phyloP scores from a whole-genome alignment of 371 early-diverging fungal genomes.

The Lichtheimia ramosa region DNA sequence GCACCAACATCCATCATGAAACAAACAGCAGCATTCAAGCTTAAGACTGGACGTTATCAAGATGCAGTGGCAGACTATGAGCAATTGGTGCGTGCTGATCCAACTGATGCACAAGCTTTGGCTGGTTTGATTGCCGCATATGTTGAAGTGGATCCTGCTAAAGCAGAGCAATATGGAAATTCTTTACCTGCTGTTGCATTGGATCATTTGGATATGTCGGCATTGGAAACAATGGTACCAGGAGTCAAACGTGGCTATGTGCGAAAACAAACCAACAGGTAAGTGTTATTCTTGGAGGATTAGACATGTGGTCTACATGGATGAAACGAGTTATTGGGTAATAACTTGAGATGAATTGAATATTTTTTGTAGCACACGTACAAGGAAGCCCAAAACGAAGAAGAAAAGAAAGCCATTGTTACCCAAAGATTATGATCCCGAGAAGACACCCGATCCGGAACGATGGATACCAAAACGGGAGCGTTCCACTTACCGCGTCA shows the following conservation, averaged over 20 bases:
- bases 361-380: slow-evolving; percentile 3
- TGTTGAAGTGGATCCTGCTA: slow-evolving; percentile 61
- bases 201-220: slow-evolving; percentile 49
- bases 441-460: slow-evolving; percentile 68
- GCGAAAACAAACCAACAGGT: slow-evolving; percentile 42
- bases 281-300: not conserved
- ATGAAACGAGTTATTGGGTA: no score
- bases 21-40: slow-evolving; percentile 72
- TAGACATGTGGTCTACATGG: no score
- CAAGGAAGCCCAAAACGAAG: slow-evolving; percentile 43
- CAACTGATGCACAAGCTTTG: slow-evolving; percentile 63
- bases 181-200: slow-evolving; percentile 54
- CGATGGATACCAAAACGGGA: slow-evolving; percentile 77
- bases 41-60: slow-evolving; percentile 54
- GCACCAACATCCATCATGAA: slow-evolving; percentile 53
- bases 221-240: slow-evolving; percentile 58
- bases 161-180: slow-evolving; percentile 70
- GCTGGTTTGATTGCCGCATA: slow-evolving; percentile 73
- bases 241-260: slow-evolving; percentile 66
- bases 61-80: slow-evolving; percentile 75
- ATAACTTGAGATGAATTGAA: no score
- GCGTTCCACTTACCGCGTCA: slow-evolving; percentile 55
- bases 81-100: slow-evolving; percentile 67
- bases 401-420: slow-evolving; percentile 64
- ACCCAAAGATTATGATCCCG: slow-evolving; percentile 60